Percentiles rank a stretch among this genome's conserved stretches.
Evolutionary conservation across 495 filamentous ascomycete species (phyloP).

Genomic region (Podospora pseudoanserina): DNA sequence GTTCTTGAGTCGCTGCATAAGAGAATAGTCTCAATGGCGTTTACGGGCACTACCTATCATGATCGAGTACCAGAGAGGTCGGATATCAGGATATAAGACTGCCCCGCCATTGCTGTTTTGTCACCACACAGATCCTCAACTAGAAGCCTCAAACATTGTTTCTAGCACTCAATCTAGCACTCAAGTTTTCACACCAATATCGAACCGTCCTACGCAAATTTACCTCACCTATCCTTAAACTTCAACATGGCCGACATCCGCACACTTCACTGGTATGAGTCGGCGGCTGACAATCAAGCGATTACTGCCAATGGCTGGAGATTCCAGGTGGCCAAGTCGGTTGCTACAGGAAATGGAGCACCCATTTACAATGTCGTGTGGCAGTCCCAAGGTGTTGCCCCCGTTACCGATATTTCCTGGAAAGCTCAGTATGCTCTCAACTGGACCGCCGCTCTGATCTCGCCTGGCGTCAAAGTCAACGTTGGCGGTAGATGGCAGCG

Average conservation of each 20-base stretch:
- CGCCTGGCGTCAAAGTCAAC: neutral
- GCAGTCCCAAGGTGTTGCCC: conserved; percentile 4
- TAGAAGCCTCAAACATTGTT: no score
- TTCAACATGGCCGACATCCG: conserved; percentile 9
- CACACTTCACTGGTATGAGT: conserved; percentile 14
- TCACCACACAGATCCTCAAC: no score
- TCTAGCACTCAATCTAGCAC: no score
- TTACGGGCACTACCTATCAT: no score
- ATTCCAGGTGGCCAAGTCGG: conserved; percentile 4
- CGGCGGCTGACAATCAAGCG: neutral
- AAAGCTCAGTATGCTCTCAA: conserved; percentile 5
- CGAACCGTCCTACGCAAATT: no score
- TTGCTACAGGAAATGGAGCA: neutral
- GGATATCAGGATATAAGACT: no score
- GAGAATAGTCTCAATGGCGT: no score
- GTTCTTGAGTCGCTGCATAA: no score
- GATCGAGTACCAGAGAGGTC: no score
- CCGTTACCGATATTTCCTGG: conserved; percentile 5
- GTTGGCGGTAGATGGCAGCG: neutral
- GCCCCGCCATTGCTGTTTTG: no score
- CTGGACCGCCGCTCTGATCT: conserved; percentile 2
- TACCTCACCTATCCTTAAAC: no score
- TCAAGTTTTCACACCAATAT: no score
- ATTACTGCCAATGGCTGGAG: conserved; percentile 1
- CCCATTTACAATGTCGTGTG: conserved; percentile 4